Evolutionary conservation across 1,284 basidiomycete genomes (phyloP).

Genomic region (Malassezia slooffiae): DNA sequence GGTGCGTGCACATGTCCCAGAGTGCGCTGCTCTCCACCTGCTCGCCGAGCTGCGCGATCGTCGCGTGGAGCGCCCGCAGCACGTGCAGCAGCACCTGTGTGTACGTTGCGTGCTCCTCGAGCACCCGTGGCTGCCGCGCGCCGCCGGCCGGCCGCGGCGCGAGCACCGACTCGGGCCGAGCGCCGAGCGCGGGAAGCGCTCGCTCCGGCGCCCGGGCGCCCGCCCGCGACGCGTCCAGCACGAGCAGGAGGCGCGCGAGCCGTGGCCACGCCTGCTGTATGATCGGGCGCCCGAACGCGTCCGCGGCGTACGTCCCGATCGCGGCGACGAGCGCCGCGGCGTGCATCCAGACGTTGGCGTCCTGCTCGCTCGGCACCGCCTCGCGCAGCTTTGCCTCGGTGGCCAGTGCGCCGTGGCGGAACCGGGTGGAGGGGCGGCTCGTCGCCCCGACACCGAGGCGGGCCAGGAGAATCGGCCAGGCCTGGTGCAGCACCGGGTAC

Average conservation of each 20-base stretch:
- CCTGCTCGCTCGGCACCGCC: constrained; percentile 17
- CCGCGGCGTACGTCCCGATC: constrained; percentile 17
- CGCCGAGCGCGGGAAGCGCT: too few relatives aligned
- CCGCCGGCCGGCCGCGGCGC: too few relatives aligned
- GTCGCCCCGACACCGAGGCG: constrained; percentile 22
- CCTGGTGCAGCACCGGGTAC: constrained; percentile 30
- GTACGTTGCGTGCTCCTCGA: constrained; percentile 2
- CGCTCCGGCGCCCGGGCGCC: too few relatives aligned
- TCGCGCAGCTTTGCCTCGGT: neutral
- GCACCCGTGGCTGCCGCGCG: constrained; percentile 1
- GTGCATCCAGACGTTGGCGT: constrained; percentile 27
- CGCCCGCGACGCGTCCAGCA: constrained; percentile 1
- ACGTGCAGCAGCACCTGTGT: neutral
- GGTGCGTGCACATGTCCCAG: constrained; percentile 6
- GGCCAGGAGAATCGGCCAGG: constrained; percentile 37
- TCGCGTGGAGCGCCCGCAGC: neutral
- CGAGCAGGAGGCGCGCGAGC: constrained; percentile 17
- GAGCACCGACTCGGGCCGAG: too few relatives aligned
- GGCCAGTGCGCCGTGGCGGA: neutral
- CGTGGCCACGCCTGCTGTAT: constrained; percentile 37
- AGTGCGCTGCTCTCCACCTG: neutral
- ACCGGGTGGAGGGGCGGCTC: neutral
- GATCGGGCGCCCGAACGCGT: constrained; percentile 27
- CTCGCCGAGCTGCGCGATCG: neutral
- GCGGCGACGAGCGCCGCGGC: constrained; percentile 23